Evolutionary conservation across 192 early-diverging fungal genomes (phyloP), one percentile per base, ranked within the genome.

Genomic region (Coemansia aciculifera): DNA sequence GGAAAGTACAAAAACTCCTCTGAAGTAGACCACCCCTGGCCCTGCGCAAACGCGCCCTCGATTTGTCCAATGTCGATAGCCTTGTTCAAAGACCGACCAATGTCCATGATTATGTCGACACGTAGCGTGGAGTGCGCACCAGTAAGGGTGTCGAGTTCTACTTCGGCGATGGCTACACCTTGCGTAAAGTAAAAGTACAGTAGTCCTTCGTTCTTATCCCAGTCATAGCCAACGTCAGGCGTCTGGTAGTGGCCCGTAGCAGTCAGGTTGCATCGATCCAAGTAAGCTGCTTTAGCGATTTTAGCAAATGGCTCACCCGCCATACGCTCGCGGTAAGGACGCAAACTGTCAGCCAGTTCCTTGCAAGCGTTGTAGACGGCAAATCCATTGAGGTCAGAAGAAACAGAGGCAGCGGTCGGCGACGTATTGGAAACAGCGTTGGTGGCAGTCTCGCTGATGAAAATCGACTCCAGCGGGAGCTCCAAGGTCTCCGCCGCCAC

Each of bases 1-100:
- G 92, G 92, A 64, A 80, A 89, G 73, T 89, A 85, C 36, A 95
- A 75, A 46, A 89, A 89, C 72, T 95, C 93, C 63, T 95, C 94
- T 9, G 90, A 85, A 2, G 94, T 94, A 11, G 83, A 86, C 94
- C 91, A 94, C 10, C 94, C 94, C 75, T 89, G 84, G 37, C 93
- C 93, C 69, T 94, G 92, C 5, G 88, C 75, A 75, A 93, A 95
- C 7, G 92, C 93, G 17, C 93, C 93, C 66, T 95, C 93, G 70
- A 95, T 95, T 74, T 95, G 92, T 7, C 94, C 94, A 59, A 94
- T 85, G 75, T 95, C 94, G 46, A 95, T 86, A 13, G 93, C 90
- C 29, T 91, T 92, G 73, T 95, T 95, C 43, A 95, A 86, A 31
- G 89, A 89, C 51, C 85, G 82, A 57, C 93, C 94, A 63, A 95